phyloP scores from a whole-genome alignment of 2,329 filamentous ascomycete species.

The Arachnopeziza araneosa region DNA sequence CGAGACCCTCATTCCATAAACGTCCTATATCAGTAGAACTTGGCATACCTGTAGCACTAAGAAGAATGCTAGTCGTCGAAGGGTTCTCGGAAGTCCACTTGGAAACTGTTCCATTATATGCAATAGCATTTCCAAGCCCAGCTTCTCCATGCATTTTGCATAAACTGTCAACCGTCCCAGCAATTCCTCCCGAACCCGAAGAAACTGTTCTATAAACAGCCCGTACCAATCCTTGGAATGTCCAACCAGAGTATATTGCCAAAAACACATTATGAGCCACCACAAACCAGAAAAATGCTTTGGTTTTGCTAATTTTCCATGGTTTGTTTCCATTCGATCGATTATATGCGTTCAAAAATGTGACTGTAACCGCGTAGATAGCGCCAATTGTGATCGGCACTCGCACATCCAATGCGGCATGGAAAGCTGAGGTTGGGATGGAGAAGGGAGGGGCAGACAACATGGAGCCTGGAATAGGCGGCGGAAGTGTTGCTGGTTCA shows the following conservation, averaged over 20 bases:
- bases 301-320: slow-evolving; percentile 80
- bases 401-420: slow-evolving; percentile 54
- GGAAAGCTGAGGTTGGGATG: slow-evolving; percentile 60
- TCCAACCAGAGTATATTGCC: slow-evolving; percentile 88
- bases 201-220: slow-evolving; percentile 65
- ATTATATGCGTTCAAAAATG: slow-evolving; percentile 77
- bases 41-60: slow-evolving; percentile 39
- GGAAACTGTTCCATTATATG: slow-evolving; percentile 50
- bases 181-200: slow-evolving; percentile 59
- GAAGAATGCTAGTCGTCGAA: slow-evolving; percentile 14
- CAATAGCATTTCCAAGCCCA: slow-evolving; percentile 75
- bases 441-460: slow-evolving; percentile 57
- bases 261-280: slow-evolving; percentile 89
- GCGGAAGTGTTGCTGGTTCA: slow-evolving; percentile 51
- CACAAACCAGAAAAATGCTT: slow-evolving; percentile 73
- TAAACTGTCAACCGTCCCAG: slow-evolving; percentile 74
- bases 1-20: slow-evolving; percentile 93
- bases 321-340: slow-evolving; percentile 72
- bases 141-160: slow-evolving; percentile 85
- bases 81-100: slow-evolving; percentile 17
- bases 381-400: slow-evolving; percentile 72
- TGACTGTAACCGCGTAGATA: slow-evolving; percentile 74
- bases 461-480: slow-evolving; percentile 44
- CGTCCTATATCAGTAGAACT: slow-evolving; percentile 70
- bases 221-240: slow-evolving; percentile 78